Evolutionary conservation across 805 yeast species (phyloP).

Genomic region (Starmera caribaea): DNA sequence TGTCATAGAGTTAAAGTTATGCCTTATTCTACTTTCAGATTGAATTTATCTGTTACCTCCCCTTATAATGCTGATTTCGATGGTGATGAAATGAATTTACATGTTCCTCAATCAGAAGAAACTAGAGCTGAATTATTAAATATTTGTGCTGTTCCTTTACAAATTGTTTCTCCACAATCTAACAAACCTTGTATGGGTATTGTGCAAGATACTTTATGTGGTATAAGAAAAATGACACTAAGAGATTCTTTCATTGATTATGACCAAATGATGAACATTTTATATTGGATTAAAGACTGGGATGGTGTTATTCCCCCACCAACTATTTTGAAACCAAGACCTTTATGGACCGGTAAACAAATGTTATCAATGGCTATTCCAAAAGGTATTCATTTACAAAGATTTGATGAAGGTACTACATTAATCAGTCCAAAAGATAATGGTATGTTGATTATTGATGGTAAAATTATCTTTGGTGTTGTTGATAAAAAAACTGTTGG

Average conservation of each 20-base stretch:
- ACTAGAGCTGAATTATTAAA: conserved; percentile 94
- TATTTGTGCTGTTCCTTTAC: conserved; percentile 94
- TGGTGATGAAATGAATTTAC: conserved; percentile 99
- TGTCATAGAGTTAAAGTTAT: conserved; percentile 96
- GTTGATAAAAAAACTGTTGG: conserved; percentile 98
- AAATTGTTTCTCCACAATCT: conserved; percentile 96
- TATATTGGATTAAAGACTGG: conserved; percentile 98
- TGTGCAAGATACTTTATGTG: conserved; percentile 97
- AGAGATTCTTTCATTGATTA: conserved; percentile 84
- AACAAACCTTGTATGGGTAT: conserved; percentile 99
- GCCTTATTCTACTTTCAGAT: conserved; percentile 97
- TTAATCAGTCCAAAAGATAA: conserved; percentile 79
- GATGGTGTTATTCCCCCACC: conserved; percentile 97
- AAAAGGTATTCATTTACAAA: conserved; percentile 86
- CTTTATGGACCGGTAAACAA: conserved; percentile 97
- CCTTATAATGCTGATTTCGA: conserved; percentile 99
- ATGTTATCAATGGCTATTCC: conserved; percentile 89
- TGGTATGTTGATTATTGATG: conserved; percentile 93
- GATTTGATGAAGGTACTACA: conserved; percentile 87
- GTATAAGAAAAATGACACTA: conserved; percentile 89
- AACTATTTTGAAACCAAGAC: conserved; percentile 87
- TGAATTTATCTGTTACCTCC: conserved; percentile 93
- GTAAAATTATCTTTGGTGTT: conserved; percentile 95
- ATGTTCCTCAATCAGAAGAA: conserved; percentile 97
- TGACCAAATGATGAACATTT: conserved; percentile 92